These are phyloP conservation scores for Rutstroemia sp. DNA, from an alignment of 2,329 filamentous ascomycete species.

Conservation along the genomic window DNA sequence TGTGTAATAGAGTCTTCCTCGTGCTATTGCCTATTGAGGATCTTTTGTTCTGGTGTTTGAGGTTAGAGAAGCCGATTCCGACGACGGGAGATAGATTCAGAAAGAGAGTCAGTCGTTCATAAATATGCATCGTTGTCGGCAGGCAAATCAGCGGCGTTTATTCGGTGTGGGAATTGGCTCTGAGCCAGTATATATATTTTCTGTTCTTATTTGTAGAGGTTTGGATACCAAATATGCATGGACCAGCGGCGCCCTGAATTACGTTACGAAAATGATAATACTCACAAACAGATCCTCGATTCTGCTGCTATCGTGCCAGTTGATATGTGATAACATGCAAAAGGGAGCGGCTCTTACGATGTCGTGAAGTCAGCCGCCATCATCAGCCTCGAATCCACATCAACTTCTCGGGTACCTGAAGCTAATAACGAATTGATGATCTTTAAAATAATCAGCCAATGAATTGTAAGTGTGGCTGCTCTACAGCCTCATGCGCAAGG, in stretches of 20 bases:
- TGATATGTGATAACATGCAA: too few species aligned
- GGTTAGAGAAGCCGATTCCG: conserved; percentile 43
- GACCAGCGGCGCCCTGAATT: neutral
- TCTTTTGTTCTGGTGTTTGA: conserved; percentile 38
- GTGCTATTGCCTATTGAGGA: conserved; percentile 44
- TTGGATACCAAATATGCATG: neutral
- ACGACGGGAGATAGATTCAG: conserved; percentile 36
- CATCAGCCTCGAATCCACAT: too few species aligned
- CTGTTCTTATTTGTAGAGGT: too few species aligned
- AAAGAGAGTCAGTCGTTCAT: neutral
- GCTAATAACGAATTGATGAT: too few species aligned
- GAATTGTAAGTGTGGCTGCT: too few species aligned
- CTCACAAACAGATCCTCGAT: neutral
- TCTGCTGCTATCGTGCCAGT: too few species aligned
- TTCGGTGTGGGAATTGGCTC: neutral
- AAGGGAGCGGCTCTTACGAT: too few species aligned
- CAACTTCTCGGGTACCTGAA: too few species aligned
- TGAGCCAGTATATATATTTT: too few species aligned
- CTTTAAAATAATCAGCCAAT: too few species aligned
- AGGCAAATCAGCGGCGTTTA: neutral
- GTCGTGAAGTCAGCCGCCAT: too few species aligned
- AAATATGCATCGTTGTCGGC: neutral
- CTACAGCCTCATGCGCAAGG: too few species aligned
- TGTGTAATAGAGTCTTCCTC: conserved; percentile 42
- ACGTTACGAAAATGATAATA: neutral